Evolutionary conservation across 2,329 filamentous ascomycete species (phyloP).

Genomic region (Penicillium fuscoglaucum): DNA sequence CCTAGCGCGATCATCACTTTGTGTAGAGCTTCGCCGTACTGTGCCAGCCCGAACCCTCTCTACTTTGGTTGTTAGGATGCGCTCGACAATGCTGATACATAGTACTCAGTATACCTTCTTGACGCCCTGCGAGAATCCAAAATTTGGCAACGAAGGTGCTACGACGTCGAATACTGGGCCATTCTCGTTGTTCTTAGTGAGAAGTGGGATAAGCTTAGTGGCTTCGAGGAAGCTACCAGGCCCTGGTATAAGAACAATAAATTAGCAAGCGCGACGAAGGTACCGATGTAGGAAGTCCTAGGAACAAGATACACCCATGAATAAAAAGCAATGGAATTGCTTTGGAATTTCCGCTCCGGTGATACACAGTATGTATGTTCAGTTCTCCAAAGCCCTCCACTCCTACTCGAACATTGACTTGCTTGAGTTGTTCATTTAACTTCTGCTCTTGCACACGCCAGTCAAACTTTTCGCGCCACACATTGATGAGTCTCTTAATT

Average conservation of each 20-base stretch:
- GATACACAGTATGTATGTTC: conserved; percentile 65
- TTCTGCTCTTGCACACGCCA: conserved; percentile 62
- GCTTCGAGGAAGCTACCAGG: conserved; percentile 68
- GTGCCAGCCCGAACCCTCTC: conserved; percentile 58
- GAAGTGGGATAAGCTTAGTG: conserved; percentile 46
- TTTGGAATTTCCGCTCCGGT: conserved; percentile 50
- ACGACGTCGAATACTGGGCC: conserved; percentile 55
- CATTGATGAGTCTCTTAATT: conserved; percentile 57
- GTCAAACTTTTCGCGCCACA: conserved; percentile 60
- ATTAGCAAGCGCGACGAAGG: neutral
- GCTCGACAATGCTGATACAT: neutral
- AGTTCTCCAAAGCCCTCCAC: conserved; percentile 61
- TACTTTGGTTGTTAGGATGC: conserved; percentile 28
- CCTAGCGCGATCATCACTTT: conserved; percentile 69
- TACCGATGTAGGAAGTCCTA: conserved; percentile 10
- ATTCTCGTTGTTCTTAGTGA: conserved; percentile 38
- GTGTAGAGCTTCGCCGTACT: conserved; percentile 66
- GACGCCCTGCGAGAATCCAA: conserved; percentile 54
- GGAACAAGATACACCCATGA: conserved; percentile 57
- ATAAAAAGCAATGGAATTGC: conserved; percentile 67
- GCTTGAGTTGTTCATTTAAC: conserved; percentile 59
- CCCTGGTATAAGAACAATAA: conserved; percentile 31
- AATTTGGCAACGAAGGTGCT: conserved; percentile 57
- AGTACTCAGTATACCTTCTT: conserved; percentile 24
- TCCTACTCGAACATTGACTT: conserved; percentile 56